phyloP scores from a whole-genome alignment of 306 rosid species.

The Cicer cuneatum region DNA sequence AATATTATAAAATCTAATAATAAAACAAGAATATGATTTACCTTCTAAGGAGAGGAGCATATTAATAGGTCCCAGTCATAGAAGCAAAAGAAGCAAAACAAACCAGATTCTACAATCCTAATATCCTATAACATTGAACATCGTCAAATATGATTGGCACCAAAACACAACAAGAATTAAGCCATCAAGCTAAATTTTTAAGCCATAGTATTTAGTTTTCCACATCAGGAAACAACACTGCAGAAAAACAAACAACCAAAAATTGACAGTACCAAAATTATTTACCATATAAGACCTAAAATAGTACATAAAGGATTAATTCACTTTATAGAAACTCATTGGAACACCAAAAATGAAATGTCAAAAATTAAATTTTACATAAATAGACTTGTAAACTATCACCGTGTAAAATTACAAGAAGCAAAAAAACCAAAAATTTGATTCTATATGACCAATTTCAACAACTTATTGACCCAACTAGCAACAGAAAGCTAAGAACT shows the following conservation, averaged over 20 bases:
- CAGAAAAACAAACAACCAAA: background rate
- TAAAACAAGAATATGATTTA: no score
- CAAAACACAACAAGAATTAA: no score
- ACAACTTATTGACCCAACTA: background rate
- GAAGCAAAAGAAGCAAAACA: no score
- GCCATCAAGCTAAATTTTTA: no score
- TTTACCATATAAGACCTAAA: slow-evolving; percentile 1
- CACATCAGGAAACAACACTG: slow-evolving; percentile 81
- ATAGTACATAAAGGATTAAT: background rate
- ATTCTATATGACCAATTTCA: background rate
- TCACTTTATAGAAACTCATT: background rate
- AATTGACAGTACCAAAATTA: background rate
- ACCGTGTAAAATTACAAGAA: background rate
- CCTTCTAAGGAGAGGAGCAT: no score
- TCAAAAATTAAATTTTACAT: slow-evolving; percentile 14
- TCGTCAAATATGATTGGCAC: no score
- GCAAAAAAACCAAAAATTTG: background rate
- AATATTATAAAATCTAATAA: no score
- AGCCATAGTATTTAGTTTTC: no score
- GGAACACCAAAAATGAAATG: background rate
- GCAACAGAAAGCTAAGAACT: background rate
- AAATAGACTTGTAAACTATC: background rate
- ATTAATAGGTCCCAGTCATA: no score
- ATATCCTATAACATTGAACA: no score
- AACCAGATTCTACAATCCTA: no score